Conservation (phyloP, 805 yeast species). For the Starmerella sp. region DNA sequence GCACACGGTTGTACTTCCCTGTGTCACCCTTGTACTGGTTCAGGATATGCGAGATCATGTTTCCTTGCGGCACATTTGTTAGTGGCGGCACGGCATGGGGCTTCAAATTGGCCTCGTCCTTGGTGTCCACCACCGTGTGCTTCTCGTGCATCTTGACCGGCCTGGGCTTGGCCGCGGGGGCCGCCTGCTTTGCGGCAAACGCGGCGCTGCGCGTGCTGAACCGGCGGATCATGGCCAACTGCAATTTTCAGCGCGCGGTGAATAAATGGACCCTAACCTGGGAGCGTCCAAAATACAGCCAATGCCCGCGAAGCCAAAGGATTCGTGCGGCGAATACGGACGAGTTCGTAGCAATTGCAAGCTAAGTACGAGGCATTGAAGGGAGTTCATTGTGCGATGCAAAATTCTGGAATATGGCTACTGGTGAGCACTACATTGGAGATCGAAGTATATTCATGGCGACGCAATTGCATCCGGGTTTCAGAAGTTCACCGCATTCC, state of each 20-base stretch:
- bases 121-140: slow-evolving; percentile 23
- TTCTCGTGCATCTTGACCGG: slow-evolving; percentile 20
- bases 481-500: no score
- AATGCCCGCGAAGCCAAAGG: no score
- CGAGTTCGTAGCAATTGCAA: no score
- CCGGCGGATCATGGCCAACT: slow-evolving; percentile 1
- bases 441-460: no score
- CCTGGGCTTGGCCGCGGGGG: background rate
- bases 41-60: slow-evolving; percentile 24
- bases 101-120: slow-evolving; percentile 16
- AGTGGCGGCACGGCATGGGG: slow-evolving; percentile 22
- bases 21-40: slow-evolving; percentile 25
- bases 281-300: background rate
- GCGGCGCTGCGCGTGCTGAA: slow-evolving; percentile 6
- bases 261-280: background rate
- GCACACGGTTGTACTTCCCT: slow-evolving; percentile 20
- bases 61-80: slow-evolving; percentile 20
- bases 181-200: slow-evolving; percentile 2
- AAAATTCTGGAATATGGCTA: background rate
- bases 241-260: background rate
- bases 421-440: background rate
- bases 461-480: no score
- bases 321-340: no score
- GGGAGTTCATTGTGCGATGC: no score
- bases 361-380: no score